These are phyloP conservation scores for Wickerhamomyces sydowiorum DNA, from an alignment of 805 yeast species.

Conservation along the genomic window DNA sequence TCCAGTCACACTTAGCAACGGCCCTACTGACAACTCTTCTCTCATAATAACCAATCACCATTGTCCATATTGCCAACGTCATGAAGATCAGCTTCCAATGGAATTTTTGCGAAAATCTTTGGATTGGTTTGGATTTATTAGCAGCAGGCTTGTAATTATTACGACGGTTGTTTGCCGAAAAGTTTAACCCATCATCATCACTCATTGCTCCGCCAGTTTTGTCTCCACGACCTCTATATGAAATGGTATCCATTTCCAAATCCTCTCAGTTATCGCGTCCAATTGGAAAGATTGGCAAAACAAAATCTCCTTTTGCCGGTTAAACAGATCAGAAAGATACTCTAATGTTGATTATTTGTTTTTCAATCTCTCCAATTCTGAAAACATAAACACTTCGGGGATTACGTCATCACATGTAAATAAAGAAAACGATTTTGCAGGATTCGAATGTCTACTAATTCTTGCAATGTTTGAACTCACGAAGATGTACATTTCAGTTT, in stretches of 20 bases:
- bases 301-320: too few relatives aligned
- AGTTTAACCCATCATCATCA: not conserved
- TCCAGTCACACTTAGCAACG: constrained; percentile 54
- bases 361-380: too few relatives aligned
- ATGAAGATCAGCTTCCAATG: constrained; percentile 6
- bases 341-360: too few relatives aligned
- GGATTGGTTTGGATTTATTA: not conserved
- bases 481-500: too few relatives aligned
- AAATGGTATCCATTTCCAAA: constrained; percentile 1
- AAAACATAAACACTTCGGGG: too few relatives aligned
- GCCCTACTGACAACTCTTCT: constrained; percentile 41
- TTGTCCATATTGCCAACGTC: constrained; percentile 34
- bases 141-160: not conserved
- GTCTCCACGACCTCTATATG: constrained; percentile 1
- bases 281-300: too few relatives aligned
- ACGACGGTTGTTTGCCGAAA: not conserved
- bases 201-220: not conserved
- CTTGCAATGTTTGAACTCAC: too few relatives aligned
- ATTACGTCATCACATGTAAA: too few relatives aligned
- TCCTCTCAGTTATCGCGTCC: too few relatives aligned
- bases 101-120: constrained; percentile 3
- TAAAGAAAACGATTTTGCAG: too few relatives aligned
- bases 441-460: too few relatives aligned
- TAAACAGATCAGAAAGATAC: too few relatives aligned
- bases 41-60: constrained; percentile 47